phyloP scores from a whole-genome alignment of 352 stramenopile genomes.

The Phytophthora citrophthora region DNA sequence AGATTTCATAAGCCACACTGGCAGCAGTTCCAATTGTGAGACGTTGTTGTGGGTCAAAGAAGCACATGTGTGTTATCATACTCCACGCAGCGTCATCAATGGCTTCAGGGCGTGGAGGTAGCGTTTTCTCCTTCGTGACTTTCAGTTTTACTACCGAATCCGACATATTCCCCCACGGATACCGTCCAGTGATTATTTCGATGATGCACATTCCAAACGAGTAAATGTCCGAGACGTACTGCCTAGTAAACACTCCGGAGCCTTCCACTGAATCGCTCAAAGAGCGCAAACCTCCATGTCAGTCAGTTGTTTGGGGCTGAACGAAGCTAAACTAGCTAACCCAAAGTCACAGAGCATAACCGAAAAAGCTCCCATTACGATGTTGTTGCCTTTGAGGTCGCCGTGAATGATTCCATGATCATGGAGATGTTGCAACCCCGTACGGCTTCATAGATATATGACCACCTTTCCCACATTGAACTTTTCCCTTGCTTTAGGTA shows the following conservation, averaged over 20 bases:
- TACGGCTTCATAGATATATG: neutral
- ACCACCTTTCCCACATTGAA: neutral
- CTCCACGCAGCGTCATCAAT: neutral
- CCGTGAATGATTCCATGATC: neutral
- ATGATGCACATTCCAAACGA: too few species aligned
- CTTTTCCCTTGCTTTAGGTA: neutral
- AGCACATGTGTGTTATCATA: conserved; percentile 4
- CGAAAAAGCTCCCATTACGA: neutral
- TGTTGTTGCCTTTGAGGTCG: neutral
- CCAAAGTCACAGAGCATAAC: too few species aligned
- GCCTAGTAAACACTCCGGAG: too few species aligned
- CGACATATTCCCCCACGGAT: too few species aligned
- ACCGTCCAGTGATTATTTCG: too few species aligned
- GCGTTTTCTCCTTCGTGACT: neutral
- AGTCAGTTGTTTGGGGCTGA: too few species aligned
- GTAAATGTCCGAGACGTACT: too few species aligned
- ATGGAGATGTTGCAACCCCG: neutral
- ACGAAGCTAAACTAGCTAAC: too few species aligned
- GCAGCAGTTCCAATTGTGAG: neutral
- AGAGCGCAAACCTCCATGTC: too few species aligned
- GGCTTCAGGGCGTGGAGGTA: neutral
- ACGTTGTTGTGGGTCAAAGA: conserved; percentile 4
- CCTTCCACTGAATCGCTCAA: too few species aligned
- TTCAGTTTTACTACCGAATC: too few species aligned
- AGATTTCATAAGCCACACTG: too few species aligned